phyloP scores from a whole-genome alignment of 164 flowering plant species.

The Annona squamosa region DNA sequence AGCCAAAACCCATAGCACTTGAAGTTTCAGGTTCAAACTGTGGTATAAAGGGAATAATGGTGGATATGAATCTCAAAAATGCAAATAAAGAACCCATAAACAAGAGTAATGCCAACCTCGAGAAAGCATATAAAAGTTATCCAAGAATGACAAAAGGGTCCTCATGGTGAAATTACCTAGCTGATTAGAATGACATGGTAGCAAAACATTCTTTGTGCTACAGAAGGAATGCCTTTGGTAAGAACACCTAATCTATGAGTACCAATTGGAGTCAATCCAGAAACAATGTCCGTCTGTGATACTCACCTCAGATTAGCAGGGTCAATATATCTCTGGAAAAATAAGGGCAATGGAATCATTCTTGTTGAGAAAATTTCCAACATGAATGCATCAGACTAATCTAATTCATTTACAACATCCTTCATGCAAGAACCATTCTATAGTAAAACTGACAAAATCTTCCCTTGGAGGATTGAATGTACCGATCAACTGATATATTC shows the following conservation, averaged over 20 bases:
- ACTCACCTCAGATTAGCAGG: neutral
- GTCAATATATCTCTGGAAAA: neutral
- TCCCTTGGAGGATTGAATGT: too few species aligned
- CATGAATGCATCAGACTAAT: too few species aligned
- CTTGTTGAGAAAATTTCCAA: neutral
- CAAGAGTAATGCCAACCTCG: neutral
- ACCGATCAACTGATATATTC: too few species aligned
- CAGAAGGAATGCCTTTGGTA: neutral
- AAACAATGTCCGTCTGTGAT: neutral
- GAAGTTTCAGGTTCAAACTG: constrained; percentile 99
- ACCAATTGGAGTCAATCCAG: neutral
- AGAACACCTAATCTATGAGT: neutral
- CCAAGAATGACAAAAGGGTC: neutral
- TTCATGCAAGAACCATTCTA: too few species aligned
- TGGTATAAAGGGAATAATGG: constrained; percentile 7
- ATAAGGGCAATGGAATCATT: neutral
- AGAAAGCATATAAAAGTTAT: neutral
- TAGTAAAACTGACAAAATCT: too few species aligned
- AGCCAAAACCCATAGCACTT: constrained; percentile 99
- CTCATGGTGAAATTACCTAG: neutral
- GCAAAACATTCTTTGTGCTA: neutral
- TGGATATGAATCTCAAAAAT: neutral
- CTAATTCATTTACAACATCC: too few species aligned
- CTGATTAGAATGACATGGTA: neutral
- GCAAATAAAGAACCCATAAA: neutral